phyloP scores from a whole-genome alignment of 345 rosid species.

The Pugionium cornutum region DNA sequence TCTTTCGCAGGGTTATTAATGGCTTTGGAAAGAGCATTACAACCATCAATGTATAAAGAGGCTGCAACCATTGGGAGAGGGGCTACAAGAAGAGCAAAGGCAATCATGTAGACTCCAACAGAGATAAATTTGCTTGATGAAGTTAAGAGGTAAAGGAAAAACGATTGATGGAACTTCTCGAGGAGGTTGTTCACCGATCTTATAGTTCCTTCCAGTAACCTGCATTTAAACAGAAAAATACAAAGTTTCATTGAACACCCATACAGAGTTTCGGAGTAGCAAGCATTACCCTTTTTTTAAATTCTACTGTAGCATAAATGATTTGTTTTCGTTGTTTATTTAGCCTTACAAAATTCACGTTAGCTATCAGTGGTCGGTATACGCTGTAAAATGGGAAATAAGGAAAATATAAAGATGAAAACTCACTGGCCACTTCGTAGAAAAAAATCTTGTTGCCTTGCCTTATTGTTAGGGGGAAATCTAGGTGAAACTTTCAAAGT shows the following conservation, averaged over 20 bases:
- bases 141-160: slow-evolving; percentile 82
- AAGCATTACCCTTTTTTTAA: background rate
- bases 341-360: background rate
- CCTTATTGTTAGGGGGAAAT: slow-evolving; percentile 48
- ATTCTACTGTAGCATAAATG: background rate
- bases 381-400: background rate
- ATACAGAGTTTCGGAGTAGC: slow-evolving; percentile 12
- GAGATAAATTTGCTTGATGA: slow-evolving; percentile 87
- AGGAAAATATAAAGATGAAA: slow-evolving; percentile 21
- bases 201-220: slow-evolving; percentile 91
- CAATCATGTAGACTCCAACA: slow-evolving; percentile 94
- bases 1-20: slow-evolving; percentile 34
- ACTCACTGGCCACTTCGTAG: slow-evolving; percentile 74
- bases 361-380: slow-evolving; percentile 3
- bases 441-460: slow-evolving; percentile 64
- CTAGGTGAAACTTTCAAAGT: slow-evolving; percentile 81
- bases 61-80: slow-evolving; percentile 91
- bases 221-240: slow-evolving; percentile 40
- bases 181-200: slow-evolving; percentile 92
- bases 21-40: slow-evolving; percentile 37
- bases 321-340: background rate
- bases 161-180: slow-evolving; percentile 97
- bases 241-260: slow-evolving; percentile 10
- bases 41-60: slow-evolving; percentile 67
- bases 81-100: slow-evolving; percentile 84